Conservation (phyloP, 805 yeast species). For the Monosporozyma yasuniensis region DNA sequence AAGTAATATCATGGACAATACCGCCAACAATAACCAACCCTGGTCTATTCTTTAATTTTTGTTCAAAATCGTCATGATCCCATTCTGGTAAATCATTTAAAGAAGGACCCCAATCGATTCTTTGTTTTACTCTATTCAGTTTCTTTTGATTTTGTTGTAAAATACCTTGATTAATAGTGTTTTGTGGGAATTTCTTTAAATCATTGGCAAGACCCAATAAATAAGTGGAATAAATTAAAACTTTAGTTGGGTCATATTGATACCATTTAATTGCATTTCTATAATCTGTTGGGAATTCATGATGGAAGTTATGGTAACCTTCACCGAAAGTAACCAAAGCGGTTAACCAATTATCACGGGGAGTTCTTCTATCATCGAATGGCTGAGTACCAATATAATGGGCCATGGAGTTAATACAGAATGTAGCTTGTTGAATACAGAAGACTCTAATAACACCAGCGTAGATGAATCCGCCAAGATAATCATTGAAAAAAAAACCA, state of each 20-base stretch:
- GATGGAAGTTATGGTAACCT: conserved; percentile 86
- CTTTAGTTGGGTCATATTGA: conserved; percentile 79
- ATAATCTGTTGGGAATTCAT: conserved; percentile 83
- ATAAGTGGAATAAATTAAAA: conserved; percentile 48
- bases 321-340: conserved; percentile 82
- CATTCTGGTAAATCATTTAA: conserved; percentile 61
- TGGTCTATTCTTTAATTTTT: conserved; percentile 39
- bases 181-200: conserved; percentile 67
- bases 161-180: conserved; percentile 74
- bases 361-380: conserved; percentile 79
- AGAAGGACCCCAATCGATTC: conserved; percentile 69
- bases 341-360: conserved; percentile 72
- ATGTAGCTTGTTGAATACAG: conserved; percentile 74
- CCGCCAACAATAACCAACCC: conserved; percentile 69
- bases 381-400: conserved; percentile 85
- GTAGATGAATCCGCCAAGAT: conserved; percentile 64
- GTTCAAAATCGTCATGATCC: conserved; percentile 54
- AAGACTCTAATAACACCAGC: conserved; percentile 66
- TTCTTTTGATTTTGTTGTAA: conserved; percentile 79
- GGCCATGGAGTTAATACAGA: conserved; percentile 78
- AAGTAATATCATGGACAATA: conserved; percentile 67
- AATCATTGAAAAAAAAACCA: conserved; percentile 50
- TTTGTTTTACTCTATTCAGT: conserved; percentile 50
- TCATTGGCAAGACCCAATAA: conserved; percentile 63
- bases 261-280: conserved; percentile 83